Evolutionary conservation across 2,329 filamentous ascomycete genomes (phyloP), one percentile per base, ranked within the genome.

Genomic region (Sporothrix euskadiensis): DNA sequence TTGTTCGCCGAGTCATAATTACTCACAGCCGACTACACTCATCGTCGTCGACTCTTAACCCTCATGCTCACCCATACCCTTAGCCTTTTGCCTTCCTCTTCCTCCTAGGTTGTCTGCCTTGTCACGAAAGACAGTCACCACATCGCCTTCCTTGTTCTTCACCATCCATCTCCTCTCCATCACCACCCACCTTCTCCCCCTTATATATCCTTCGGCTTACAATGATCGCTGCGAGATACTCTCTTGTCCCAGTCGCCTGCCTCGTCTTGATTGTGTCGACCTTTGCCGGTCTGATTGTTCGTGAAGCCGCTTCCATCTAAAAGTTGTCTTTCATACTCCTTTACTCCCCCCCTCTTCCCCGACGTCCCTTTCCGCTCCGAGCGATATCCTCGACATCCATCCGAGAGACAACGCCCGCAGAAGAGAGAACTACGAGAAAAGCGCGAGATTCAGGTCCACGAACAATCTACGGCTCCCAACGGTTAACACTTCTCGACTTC

Each of bases 171-270:
- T 54, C 66, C 61, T 5, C 68, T 63, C 69, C 35, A 52, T 71
- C 63, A 74, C 54, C 71, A 76, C 74, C 71, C 75, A 73, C 49
- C 61, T 68, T 65, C 73, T 32, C 52, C 65, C 65, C 75, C 73
- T 71, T 71, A 57, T 75, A 74, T 75, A 74, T 76, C 79, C 76
- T 79, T 74, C 71, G 76, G 77, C 80, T 80, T 82, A 88, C 83
- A 79, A 90, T 90, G 88, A 85, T 84, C 86, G 80, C 88, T 88
- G 85, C 83, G 84, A 83, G 81, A 82, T 81, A 80, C 78, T 77
- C 80, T 80, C 81, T 80, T 77, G 83, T 83, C 84, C 86, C 88
- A 90, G 88, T 90, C 88, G 88, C 85, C 86, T 83, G 87, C 87
- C 86, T 84, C 82, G 86, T 84, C 83, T 84, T 83, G 87, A 88